phyloP scores from a whole-genome alignment of 2,329 filamentous ascomycete genomes.

The Exophiala aquamarina region DNA sequence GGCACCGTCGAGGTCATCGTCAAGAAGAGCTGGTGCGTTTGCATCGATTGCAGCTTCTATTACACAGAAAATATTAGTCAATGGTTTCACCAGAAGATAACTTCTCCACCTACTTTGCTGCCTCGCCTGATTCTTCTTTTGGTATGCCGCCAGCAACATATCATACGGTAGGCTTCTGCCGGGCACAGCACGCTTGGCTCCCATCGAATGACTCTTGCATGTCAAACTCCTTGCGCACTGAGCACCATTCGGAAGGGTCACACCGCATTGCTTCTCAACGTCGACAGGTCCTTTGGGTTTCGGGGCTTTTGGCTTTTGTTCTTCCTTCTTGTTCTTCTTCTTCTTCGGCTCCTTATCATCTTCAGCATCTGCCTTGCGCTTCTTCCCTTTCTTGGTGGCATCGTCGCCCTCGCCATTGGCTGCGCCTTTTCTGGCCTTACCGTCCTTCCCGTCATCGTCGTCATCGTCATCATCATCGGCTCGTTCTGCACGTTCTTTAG shows the following conservation, averaged over 20 bases:
- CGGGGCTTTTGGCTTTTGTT: constrained; percentile 76
- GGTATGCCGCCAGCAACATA: constrained; percentile 82
- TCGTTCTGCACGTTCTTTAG: constrained; percentile 49
- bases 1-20: constrained; percentile 42
- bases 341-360: constrained; percentile 75
- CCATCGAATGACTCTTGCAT: constrained; percentile 95
- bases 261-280: constrained; percentile 91
- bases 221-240: constrained; percentile 86
- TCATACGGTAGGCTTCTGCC: constrained; percentile 88
- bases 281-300: constrained; percentile 93
- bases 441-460: constrained; percentile 52
- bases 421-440: constrained; percentile 36
- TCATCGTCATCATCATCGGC: constrained; percentile 48
- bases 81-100: background rate
- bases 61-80: constrained; percentile 28
- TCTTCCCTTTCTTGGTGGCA: constrained; percentile 30
- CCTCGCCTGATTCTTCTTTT: constrained; percentile 98
- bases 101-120: constrained; percentile 73
- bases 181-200: constrained; percentile 83
- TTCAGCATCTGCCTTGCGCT: constrained; percentile 32
- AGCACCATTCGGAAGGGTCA: constrained; percentile 78
- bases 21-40: constrained; percentile 67
- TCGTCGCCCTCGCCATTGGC: constrained; percentile 20
- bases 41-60: constrained; percentile 91
- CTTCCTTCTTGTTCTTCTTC: constrained; percentile 93